Percentiles rank a stretch among this genome's conserved stretches.
These are phyloP conservation scores for Arachis hypogaea DNA, from an alignment of 306 rosid species.

Conservation along the genomic window DNA sequence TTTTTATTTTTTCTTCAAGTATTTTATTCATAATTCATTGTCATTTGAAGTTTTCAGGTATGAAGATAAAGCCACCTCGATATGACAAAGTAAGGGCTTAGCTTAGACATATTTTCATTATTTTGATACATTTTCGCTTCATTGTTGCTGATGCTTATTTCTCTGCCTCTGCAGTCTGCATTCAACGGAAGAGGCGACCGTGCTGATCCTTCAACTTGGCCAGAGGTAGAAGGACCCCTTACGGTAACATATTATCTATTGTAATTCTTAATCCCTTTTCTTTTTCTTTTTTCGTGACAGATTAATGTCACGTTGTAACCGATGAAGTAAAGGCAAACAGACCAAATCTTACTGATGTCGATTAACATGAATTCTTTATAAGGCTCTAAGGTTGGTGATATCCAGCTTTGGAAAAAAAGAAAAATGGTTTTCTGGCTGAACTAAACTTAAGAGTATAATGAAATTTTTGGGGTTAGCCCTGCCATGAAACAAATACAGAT, in stretches of 20 bases:
- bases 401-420: too few relatives aligned
- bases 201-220: conserved; percentile 82
- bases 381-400: too few relatives aligned
- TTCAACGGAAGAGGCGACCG: conserved; percentile 89
- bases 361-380: too few relatives aligned
- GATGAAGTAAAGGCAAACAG: not conserved
- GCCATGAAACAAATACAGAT: too few relatives aligned
- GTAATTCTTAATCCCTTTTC: conserved; percentile 11
- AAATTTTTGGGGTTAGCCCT: too few relatives aligned
- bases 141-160: conserved; percentile 38
- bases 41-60: conserved; percentile 58
- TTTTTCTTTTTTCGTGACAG: not conserved
- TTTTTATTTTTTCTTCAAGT: conserved; percentile 22
- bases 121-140: conserved; percentile 22
- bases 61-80: conserved; percentile 85
- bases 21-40: conserved; percentile 36
- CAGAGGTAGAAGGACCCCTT: conserved; percentile 87
- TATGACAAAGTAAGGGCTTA: conserved; percentile 77
- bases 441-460: too few relatives aligned
- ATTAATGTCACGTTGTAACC: not conserved
- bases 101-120: conserved; percentile 3
- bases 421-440: too few relatives aligned
- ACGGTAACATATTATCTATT: conserved; percentile 52
- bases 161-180: conserved; percentile 67
- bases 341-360: too few relatives aligned